Evolutionary conservation across 495 filamentous ascomycete species (phyloP), one percentile per base, ranked within the genome.

Genomic region (Chaetomidium leptoderma): DNA sequence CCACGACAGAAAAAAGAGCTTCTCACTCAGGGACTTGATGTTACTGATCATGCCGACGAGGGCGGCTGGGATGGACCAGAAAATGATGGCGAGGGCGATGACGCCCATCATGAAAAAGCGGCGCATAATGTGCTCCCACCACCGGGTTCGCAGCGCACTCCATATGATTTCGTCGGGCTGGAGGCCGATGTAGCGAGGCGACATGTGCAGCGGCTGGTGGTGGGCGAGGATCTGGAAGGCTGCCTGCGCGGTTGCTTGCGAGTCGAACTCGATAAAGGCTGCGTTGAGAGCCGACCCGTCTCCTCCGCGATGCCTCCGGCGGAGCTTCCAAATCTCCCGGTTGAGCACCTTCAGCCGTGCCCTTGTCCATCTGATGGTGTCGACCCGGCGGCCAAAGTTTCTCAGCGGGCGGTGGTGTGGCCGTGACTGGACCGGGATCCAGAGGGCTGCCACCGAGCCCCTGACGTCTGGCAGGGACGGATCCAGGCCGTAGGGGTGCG

Each of bases 11-110:
- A 83, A 95, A 19, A 74, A 77, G 17, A 88, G 63, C 30, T 74
- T 80, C 8, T 82, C 53, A 26, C 76, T 83, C 29, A 96, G 72
- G 33, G 72, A 78, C 63, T 86, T 76, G 65, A 96, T 85, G 67
- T 96, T 90, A 37, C 89, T 92, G 56, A 95, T 80, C 13, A 78
- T 59, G 72, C 88, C 91, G 39, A 96, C 86, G 48, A 89, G 73
- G 11, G 87, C 87, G 36, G 90, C 86, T 5, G 91, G 91, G 60
- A 96, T 89, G 0, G 89, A 88, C 89, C 90, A 96, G 77, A 96
- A 95, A 61, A 95, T 78, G 68, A 96, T 85, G 63, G 89, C 76
- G 8, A 78, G 85, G 11, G 76, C 66, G 23, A 95, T 80, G 65
- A 86, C 80, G 49, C 76, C 78, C 47, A 86, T 74, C 26, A 87